phyloP scores from a whole-genome alignment of 2,329 filamentous ascomycete genomes.

The Ceratocystis eucalypticola region DNA sequence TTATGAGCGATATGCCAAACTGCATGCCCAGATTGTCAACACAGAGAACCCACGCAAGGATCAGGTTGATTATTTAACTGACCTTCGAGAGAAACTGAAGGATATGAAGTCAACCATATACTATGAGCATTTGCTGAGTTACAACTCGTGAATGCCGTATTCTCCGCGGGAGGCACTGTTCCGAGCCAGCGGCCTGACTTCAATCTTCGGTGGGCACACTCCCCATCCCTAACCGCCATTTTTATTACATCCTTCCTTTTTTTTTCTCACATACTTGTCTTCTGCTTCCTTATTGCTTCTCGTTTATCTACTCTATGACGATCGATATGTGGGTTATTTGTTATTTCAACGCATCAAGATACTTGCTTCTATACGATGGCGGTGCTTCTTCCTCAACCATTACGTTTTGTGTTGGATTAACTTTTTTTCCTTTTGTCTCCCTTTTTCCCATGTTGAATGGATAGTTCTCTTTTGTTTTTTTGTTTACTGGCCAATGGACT shows the following conservation, averaged over 20 bases:
- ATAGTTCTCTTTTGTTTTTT: background rate
- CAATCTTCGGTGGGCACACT: background rate
- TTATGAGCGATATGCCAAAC: slow-evolving; percentile 43
- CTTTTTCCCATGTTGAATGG: background rate
- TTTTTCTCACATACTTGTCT: background rate
- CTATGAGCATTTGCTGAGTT: slow-evolving; percentile 29
- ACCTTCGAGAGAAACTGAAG: slow-evolving; percentile 42
- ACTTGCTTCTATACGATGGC: background rate
- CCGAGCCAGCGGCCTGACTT: too few relatives aligned
- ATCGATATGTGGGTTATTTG: slow-evolving; percentile 11
- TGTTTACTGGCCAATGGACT: background rate
- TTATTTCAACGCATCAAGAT: slow-evolving; percentile 5
- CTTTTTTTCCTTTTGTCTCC: background rate
- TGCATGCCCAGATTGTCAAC: slow-evolving; percentile 42
- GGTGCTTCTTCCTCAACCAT: background rate
- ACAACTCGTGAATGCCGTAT: slow-evolving; percentile 3
- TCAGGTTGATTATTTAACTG: slow-evolving; percentile 37
- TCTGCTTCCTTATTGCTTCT: slow-evolving; percentile 6
- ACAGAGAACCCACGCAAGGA: slow-evolving; percentile 38
- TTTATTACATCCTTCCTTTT: background rate
- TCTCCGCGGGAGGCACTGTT: too few relatives aligned
- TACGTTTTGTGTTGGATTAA: background rate
- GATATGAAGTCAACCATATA: slow-evolving; percentile 49
- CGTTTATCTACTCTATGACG: slow-evolving; percentile 15
- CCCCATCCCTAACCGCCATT: background rate